Base-by-base conservation (phyloP, 495 filamentous ascomycete species). In the Cercophora sp. region DNA sequence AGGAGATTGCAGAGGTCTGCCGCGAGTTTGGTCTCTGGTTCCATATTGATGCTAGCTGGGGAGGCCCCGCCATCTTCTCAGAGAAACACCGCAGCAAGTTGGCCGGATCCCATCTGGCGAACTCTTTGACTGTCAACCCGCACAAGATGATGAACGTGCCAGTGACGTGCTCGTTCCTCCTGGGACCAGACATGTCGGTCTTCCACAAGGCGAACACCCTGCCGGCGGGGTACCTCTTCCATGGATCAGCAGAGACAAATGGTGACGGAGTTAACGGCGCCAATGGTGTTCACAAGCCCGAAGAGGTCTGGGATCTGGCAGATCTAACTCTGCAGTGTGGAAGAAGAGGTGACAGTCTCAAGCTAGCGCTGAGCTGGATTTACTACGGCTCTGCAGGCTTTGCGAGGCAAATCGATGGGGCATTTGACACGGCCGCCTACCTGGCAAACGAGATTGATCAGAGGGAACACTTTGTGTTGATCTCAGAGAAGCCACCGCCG, bases 141-240 rank as follows among this genome's bases (percentile, higher is more conserved):
- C 92, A 98, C 69, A 96, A 96, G 70, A 98, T 96, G 93, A 78
- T 98, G 58, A 88, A 87, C 34, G 88, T 88, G 8, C 92, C 92
- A 0, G 67, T 93, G 29, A 94, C 91, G 2, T 98, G 92, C 69
- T 91, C 87, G 5, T 95, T 95, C 73, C 79, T 98, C 8, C 78
- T 98, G 9, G 86, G 82, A 0, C 70, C 75, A 6, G 91, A 96
- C 65, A 65, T 91, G 57, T 70, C 79, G 26, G 70, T 84, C 26
- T 94, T 96, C 61, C 85, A 89, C 63, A 71, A 68, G 5, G 89
- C 90, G 1, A 96, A 92, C 63, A 93, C 86, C 22, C 75, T 94
- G n/a, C 84, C 85, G 0, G 91, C 91, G 0, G 86, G 85, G 8
- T 96, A 96, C 56, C 76, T 95, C 5, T 96, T 95, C 75, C 89